Evolutionary conservation across 495 filamentous ascomycete genomes (phyloP), one percentile per base, ranked within the genome.

Genomic region (Annulohypoxylon moriforme): DNA sequence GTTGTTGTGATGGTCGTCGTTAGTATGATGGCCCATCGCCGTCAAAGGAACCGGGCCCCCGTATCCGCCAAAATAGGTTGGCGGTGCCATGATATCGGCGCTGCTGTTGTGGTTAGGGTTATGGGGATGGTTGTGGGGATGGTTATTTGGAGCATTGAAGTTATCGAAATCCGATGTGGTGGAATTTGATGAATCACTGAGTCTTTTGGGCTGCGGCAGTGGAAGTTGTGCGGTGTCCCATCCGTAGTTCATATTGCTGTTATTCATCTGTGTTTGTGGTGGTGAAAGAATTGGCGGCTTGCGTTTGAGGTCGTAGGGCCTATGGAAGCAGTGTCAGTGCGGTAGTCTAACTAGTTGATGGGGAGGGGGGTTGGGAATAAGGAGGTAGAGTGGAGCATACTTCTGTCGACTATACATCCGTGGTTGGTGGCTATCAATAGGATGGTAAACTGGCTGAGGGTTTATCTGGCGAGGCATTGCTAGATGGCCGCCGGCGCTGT

Each of bases 401-500:
- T 47, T 40, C 14, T 64, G 53, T 18, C 34, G 14, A 18, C 11
- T 44, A 3, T 60, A 70, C 1, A 50, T 31, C 36, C 47, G 67
- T 6, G 60, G 9, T 38, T 63, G 65, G 8, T 44, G 55, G 11
- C 33, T 11, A 11, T 44, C 59, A 0, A 56, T 42, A 1, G 42
- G 9, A 29, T 31, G 14, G 50, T 62, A 58, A 27, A 16, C 4
- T 0, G 16, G 27, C 57, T 66, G 68, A 10, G 61, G 63, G 63
- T 31, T 50, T 47, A 71, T 65, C 27, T 29, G 68, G 0, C 10
- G 22, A 11, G 69, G 69, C 69, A 72, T 63, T 1, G 64, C 69
- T 20, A 72, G 36, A 20, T 64, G 47, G 11, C 64, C 63, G 50
- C 24, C 38, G 5, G 18, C 4, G 5, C 10, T 27, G 36, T n/a